Conservation (phyloP, 371 early-diverging fungal genomes). For the Rhizopus microsporus region DNA sequence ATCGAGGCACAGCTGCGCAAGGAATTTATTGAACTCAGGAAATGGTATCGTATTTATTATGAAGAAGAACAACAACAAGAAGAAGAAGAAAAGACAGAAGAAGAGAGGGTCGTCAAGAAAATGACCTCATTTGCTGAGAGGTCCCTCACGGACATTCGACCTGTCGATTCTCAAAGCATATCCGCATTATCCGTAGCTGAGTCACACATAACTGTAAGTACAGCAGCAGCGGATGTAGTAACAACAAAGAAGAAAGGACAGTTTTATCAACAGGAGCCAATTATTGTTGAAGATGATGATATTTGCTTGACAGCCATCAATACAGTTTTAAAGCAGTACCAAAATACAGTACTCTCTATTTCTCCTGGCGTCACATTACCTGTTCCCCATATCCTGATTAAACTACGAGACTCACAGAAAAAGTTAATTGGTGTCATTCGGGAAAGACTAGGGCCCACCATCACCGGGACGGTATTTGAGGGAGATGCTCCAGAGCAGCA, state of each 20-base stretch:
- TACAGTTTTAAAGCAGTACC: conserved; percentile 49
- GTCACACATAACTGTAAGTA: conserved; percentile 26
- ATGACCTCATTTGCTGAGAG: conserved; percentile 14
- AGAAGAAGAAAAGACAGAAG: conserved; percentile 1
- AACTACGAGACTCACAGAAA: conserved; percentile 55
- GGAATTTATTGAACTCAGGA: conserved; percentile 21
- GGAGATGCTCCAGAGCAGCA: background rate
- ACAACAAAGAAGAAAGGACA: conserved; percentile 24
- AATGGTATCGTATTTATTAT: conserved; percentile 12
- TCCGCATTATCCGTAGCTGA: conserved; percentile 27
- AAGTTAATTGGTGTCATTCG: conserved; percentile 29
- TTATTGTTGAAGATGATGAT: conserved; percentile 36
- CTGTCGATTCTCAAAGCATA: conserved; percentile 20
- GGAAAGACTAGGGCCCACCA: conserved; percentile 13
- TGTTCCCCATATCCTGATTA: conserved; percentile 77
- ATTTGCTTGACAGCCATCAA: conserved; percentile 34
- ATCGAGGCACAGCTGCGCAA: conserved; percentile 64
- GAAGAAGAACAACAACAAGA: background rate
- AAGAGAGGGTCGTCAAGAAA: background rate
- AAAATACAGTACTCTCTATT: conserved; percentile 71
- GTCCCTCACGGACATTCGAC: background rate
- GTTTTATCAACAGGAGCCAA: conserved; percentile 11
- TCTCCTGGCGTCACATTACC: conserved; percentile 82
- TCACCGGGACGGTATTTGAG: conserved; percentile 13
- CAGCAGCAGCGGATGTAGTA: conserved; percentile 11